phyloP scores from a whole-genome alignment of 1,284 basidiomycete species.

The Hortiboletus rubellus region DNA sequence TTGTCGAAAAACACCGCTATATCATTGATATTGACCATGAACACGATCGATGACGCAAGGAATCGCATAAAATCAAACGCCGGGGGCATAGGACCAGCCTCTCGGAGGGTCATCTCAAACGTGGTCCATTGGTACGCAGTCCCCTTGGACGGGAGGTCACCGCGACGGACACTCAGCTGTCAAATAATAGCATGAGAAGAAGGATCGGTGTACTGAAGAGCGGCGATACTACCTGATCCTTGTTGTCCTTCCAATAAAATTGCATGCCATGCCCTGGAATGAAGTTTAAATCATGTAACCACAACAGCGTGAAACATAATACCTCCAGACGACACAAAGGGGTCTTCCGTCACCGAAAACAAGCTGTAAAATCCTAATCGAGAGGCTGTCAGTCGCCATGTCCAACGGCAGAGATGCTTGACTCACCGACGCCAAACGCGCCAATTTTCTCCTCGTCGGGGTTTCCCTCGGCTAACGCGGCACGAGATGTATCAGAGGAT shows the following conservation, averaged over 20 bases:
- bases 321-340: constrained; percentile 54
- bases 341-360: constrained; percentile 59
- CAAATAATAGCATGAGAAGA: constrained; percentile 4
- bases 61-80: constrained; percentile 90
- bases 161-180: constrained; percentile 78
- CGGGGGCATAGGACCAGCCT: constrained; percentile 79
- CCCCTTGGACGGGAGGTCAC: constrained; percentile 54
- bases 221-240: constrained; percentile 63
- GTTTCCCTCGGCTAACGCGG: constrained; percentile 70
- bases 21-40: constrained; percentile 83
- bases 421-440: constrained; percentile 79
- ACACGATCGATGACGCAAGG: constrained; percentile 91
- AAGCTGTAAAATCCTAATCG: constrained; percentile 72
- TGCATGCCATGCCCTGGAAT: constrained; percentile 86
- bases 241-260: constrained; percentile 96
- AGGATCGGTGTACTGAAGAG: background rate
- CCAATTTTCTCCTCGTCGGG: constrained; percentile 87
- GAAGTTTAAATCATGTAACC: background rate
- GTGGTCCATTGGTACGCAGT: constrained; percentile 73
- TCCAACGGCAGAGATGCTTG: background rate
- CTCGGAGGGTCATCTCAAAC: constrained; percentile 89
- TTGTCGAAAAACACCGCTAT: constrained; percentile 84
- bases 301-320: constrained; percentile 6
- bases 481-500: background rate
- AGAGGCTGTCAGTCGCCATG: background rate